phyloP scores from a whole-genome alignment of 2,329 filamentous ascomycete species.

The Nemania diffusa region DNA sequence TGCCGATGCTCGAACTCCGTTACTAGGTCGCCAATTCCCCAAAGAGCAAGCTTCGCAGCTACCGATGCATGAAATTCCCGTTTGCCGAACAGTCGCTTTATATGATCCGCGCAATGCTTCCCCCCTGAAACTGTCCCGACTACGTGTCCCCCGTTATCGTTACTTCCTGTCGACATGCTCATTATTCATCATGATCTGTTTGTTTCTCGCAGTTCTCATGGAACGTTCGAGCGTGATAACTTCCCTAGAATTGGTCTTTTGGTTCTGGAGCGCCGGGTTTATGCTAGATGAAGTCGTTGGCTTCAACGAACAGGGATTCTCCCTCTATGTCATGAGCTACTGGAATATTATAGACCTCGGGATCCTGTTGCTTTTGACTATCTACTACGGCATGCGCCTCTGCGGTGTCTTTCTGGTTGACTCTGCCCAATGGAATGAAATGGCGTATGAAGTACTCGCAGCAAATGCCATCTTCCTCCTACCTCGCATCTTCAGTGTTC shows the following conservation, averaged over 20 bases:
- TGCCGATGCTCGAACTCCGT: constrained; percentile 61
- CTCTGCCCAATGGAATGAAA: constrained; percentile 77
- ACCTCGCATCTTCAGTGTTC: constrained; percentile 88
- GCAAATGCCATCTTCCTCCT: constrained; percentile 90
- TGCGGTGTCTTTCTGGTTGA: constrained; percentile 88
- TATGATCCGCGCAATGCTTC: constrained; percentile 94
- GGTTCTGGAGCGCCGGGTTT: constrained; percentile 97
- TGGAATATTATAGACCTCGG: constrained; percentile 97
- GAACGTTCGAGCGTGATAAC: constrained; percentile 84
- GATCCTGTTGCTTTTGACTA: constrained; percentile 84
- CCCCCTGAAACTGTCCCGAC: constrained; percentile 87
- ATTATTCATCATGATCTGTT: constrained; percentile 81
- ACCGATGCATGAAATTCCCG: constrained; percentile 53
- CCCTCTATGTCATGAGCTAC: constrained; percentile 95
- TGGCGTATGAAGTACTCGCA: constrained; percentile 93
- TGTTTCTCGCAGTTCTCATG: constrained; percentile 85
- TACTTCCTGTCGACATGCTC: constrained; percentile 91
- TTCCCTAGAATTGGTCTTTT: constrained; percentile 86
- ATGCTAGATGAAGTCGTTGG: constrained; percentile 97
- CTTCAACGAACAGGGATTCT: constrained; percentile 96
- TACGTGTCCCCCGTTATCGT: constrained; percentile 90
- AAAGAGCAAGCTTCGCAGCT: constrained; percentile 48
- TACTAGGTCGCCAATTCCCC: constrained; percentile 55
- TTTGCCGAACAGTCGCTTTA: constrained; percentile 80
- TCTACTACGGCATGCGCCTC: constrained; percentile 89